Evolutionary conservation across 2,329 filamentous ascomycete species (phyloP).

Genomic region (Fusarium sp.): DNA sequence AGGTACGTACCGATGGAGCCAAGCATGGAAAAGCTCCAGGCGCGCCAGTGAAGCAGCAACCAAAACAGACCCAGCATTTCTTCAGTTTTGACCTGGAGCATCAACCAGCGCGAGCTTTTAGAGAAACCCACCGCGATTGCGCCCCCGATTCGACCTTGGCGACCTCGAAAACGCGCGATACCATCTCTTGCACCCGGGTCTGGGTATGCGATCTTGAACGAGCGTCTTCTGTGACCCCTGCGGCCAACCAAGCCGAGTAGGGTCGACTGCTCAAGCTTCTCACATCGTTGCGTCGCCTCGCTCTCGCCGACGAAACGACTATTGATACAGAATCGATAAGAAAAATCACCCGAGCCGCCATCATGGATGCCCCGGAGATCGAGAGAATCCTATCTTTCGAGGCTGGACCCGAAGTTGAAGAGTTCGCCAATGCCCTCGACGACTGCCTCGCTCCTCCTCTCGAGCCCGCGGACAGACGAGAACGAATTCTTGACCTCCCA

Average conservation of each 20-base stretch:
- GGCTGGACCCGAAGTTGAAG: conserved; percentile 83
- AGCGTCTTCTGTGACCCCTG: conserved; percentile 35
- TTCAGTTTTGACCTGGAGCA: conserved; percentile 30
- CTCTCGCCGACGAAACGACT: conserved; percentile 1
- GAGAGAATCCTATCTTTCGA: conserved; percentile 26
- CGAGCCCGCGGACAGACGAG: conserved; percentile 65
- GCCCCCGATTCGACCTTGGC: conserved; percentile 1
- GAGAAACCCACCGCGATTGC: conserved; percentile 16
- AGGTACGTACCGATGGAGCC: conserved; percentile 33
- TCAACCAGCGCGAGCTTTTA: conserved; percentile 28
- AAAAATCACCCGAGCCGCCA: neutral
- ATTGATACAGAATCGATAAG: neutral
- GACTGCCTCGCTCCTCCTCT: conserved; percentile 69
- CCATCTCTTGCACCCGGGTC: conserved; percentile 1
- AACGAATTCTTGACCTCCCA: conserved; percentile 73
- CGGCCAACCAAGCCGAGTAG: conserved; percentile 42
- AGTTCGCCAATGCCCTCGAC: conserved; percentile 86
- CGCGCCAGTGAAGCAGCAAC: conserved; percentile 40
- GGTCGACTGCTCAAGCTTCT: conserved; percentile 33
- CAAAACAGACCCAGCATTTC: conserved; percentile 40
- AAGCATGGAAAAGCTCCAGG: conserved; percentile 16
- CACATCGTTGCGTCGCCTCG: neutral
- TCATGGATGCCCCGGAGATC: conserved; percentile 27
- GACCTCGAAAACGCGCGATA: conserved; percentile 16
- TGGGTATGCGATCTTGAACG: conserved; percentile 39